Base-by-base conservation (phyloP, 2,329 filamentous ascomycete genomes). In the Cladophialophora bantiana region DNA sequence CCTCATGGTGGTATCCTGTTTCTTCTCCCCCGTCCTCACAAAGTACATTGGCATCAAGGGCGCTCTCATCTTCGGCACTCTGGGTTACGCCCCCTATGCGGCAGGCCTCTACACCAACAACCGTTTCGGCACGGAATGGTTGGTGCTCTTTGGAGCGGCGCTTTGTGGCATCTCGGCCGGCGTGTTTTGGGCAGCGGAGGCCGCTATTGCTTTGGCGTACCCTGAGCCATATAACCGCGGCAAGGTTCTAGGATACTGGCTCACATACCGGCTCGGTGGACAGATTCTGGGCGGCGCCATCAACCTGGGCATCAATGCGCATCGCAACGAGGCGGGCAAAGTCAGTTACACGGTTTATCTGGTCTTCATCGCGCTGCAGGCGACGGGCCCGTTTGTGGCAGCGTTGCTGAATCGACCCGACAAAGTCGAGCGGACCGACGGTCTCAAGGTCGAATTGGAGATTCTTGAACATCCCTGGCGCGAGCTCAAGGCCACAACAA, bases 171-270 rank as follows among this genome's bases (percentile, higher is more conserved):
- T 91, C 36, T 89, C 87, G 0, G 90, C 90, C 0, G 90, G 90
- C 0, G 81, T 92, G 0, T 92, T 92, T 77, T 93, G 90, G 90
- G 88, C 88, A 82, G 86, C 89, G 0, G 90, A 93, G 77, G 88
- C 88, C 0, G 89, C 90, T 0, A 90, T 93, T 64, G 89, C 89
- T 0, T 85, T 92, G 20, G 83, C 87, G 0, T 93, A 93, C 70
- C 89, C 90, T 0, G 90, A 92, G 72, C 88, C 89, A 0, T 87
- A 86, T 74, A 90, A 90, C 56, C 84, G 86, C 61, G 89, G 88
- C 0, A 84, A 84, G 15, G 86, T 88, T 18, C 79, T 92, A 0
- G 90, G 89, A 0, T 88, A 89, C 73, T 93, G 90, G 90, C 81
- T 92, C 4, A 84, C 81, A 4, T 87, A 84, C 68, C 82, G 85